phyloP scores from a whole-genome alignment of 2,329 filamentous ascomycete species.

The Periglandula ipomoeae region DNA sequence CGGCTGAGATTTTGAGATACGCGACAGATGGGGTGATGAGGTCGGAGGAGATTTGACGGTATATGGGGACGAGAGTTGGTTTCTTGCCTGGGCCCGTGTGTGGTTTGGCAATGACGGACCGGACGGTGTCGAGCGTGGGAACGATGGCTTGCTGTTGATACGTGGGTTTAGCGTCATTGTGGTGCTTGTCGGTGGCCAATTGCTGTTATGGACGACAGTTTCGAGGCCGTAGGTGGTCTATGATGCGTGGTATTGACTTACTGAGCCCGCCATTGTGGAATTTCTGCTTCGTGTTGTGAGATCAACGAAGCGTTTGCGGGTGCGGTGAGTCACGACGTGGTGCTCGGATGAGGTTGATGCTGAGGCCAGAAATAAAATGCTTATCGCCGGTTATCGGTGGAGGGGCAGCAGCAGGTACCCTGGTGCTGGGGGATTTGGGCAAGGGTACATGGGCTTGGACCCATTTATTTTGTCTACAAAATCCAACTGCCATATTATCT shows the following conservation, averaged over 20 bases:
- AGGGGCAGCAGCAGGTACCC: neutral
- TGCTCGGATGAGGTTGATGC: neutral
- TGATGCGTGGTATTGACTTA: no score
- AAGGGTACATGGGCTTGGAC: no score
- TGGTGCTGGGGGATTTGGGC: no score
- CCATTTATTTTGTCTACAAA: no score
- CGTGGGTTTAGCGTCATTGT: conserved; percentile 6
- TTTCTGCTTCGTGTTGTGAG: neutral
- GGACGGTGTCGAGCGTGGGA: conserved; percentile 38
- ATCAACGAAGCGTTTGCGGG: neutral
- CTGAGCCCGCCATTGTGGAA: conserved; percentile 19
- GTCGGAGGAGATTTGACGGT: conserved; percentile 80
- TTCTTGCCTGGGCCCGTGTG: conserved; percentile 17
- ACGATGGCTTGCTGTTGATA: conserved; percentile 28
- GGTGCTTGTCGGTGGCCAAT: no score
- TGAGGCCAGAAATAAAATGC: neutral
- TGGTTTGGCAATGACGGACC: conserved; percentile 31
- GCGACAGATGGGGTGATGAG: conserved; percentile 90
- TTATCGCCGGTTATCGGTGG: neutral
- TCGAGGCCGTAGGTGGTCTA: no score
- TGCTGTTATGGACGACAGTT: no score
- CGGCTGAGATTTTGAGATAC: conserved; percentile 80
- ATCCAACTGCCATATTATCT: no score
- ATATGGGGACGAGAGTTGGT: conserved; percentile 72
- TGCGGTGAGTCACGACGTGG: neutral